These are phyloP conservation scores for Ogataea paradorogensis DNA, from an alignment of 805 yeast species.

Conservation along the genomic window DNA sequence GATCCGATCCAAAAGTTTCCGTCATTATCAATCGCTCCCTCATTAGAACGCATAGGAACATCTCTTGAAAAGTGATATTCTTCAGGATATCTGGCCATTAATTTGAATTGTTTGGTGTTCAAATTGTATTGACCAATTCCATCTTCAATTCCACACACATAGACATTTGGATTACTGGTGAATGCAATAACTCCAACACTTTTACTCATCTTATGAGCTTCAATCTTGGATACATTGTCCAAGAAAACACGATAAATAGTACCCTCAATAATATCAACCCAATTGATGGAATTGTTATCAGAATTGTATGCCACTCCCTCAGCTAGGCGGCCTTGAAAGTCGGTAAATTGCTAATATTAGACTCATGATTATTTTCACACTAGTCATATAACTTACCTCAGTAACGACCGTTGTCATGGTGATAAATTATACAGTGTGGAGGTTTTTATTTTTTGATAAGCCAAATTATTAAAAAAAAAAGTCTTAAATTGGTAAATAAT, in stretches of 20 bases:
- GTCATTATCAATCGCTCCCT: conserved; percentile 73
- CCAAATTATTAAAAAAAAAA: neutral
- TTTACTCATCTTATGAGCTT: conserved; percentile 36
- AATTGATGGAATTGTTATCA: conserved; percentile 49
- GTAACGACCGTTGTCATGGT: conserved; percentile 7
- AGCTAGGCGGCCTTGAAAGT: conserved; percentile 44
- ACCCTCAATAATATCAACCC: conserved; percentile 46
- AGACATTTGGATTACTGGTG: conserved; percentile 50
- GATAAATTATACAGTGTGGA: neutral
- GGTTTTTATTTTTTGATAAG: neutral
- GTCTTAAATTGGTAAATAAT: conserved; percentile 17
- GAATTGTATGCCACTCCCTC: conserved; percentile 69
- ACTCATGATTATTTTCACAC: too few relatives aligned
- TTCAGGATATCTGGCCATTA: conserved; percentile 39
- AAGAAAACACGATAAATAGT: conserved; percentile 37
- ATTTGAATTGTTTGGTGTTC: conserved; percentile 35
- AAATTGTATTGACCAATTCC: conserved; percentile 63
- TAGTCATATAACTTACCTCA: conserved; percentile 9
- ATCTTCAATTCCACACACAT: conserved; percentile 58
- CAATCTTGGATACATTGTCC: conserved; percentile 29
- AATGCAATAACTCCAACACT: conserved; percentile 73
- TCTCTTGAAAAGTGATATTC: conserved; percentile 31
- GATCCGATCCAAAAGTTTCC: conserved; percentile 82
- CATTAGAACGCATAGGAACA: conserved; percentile 61
- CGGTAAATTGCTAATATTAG: conserved; percentile 23